These are phyloP conservation scores for Hymenoscyphus infarciens DNA, from an alignment of 2,329 filamentous ascomycete genomes.

Conservation along the genomic window DNA sequence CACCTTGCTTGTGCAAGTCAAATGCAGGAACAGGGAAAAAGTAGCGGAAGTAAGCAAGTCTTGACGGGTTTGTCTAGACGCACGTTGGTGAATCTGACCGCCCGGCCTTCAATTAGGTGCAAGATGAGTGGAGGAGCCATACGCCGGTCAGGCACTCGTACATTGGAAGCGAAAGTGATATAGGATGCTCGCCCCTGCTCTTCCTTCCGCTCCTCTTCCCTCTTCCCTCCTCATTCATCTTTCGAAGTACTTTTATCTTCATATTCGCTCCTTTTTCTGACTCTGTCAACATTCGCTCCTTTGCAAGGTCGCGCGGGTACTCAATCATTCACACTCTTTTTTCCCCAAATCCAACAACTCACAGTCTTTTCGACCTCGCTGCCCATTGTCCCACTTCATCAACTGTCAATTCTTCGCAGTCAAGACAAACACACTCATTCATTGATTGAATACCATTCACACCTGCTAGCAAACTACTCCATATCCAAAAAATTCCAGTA, in stretches of 20 bases:
- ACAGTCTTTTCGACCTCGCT: not conserved
- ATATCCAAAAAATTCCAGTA: not conserved
- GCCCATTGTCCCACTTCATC: slow-evolving; percentile 6
- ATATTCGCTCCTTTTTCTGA: slow-evolving; percentile 9
- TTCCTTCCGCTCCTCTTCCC: slow-evolving; percentile 10
- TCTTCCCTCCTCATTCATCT: slow-evolving; percentile 9
- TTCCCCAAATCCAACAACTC: not conserved
- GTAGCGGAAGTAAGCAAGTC: not conserved
- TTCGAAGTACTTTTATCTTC: slow-evolving; percentile 9
- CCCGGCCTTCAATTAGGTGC: not conserved
- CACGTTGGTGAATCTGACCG: not conserved
- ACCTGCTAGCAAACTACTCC: not conserved
- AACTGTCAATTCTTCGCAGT: not conserved
- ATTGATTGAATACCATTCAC: slow-evolving; percentile 26
- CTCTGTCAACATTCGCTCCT: slow-evolving; percentile 13
- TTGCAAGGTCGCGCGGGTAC: slow-evolving; percentile 16
- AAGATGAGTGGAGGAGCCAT: not conserved
- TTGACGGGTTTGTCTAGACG: not conserved
- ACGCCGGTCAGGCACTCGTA: not conserved
- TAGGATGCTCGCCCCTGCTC: not conserved
- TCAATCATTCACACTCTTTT: slow-evolving; percentile 15
- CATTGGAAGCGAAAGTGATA: not conserved
- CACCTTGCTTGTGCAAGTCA: slow-evolving; percentile 2
- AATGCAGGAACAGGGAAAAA: not conserved
- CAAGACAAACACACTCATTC: slow-evolving; percentile 17